Base-by-base conservation (phyloP, 1,139 yeast genomes). In the Saccharomyces hybrid region DNA sequence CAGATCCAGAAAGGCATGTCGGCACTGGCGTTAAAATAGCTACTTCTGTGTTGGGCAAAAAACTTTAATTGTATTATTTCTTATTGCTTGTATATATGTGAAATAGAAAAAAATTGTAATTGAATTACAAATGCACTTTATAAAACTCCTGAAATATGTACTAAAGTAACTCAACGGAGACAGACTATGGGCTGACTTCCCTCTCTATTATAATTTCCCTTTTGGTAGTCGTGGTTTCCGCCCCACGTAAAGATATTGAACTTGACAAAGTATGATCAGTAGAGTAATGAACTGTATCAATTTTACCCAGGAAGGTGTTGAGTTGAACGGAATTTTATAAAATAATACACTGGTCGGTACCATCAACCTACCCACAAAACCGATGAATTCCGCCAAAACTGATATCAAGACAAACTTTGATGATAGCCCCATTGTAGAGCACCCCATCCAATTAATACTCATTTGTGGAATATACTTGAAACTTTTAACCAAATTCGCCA, bases 21-120 rank as follows among this genome's bases (percentile, higher is more conserved):
- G 74, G 83, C 54, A 68, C 71, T 49, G 81, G 83, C 26, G 88
- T 86, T 48, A 80, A 81, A 61, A 62, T 85, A 58, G 91, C 88
- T 25, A 78, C 91, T 41, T 80, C 78, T 58, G 60, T 84, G 46
- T 64, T 88, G 52, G 89, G 93, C 1, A 85, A 82, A 28, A 82
- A 82, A 70, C 70, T 88, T 57, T 87, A 73, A 23, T 14, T 14
- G 13, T 47, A 5, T 31, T 19, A 32, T 32, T 6, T 5, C n/a
- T 14, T 49, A 38, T 49, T 11, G 44, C 25, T 13, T 38, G 44
- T 38, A 38, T 9, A 19, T 38, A 38, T 38, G n/a, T 4, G 23
- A 19, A 19, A 19, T 19, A 19, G 23, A 19, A 19, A 34, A 34
- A n/a, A 34, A 34, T 34, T 9, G 25, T 19, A 38, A 38, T 38